Percentiles rank a stretch among this genome's conserved stretches.
Evolutionary conservation across 441 rosid genomes (phyloP).

Genomic region (Jatropha multifida): DNA sequence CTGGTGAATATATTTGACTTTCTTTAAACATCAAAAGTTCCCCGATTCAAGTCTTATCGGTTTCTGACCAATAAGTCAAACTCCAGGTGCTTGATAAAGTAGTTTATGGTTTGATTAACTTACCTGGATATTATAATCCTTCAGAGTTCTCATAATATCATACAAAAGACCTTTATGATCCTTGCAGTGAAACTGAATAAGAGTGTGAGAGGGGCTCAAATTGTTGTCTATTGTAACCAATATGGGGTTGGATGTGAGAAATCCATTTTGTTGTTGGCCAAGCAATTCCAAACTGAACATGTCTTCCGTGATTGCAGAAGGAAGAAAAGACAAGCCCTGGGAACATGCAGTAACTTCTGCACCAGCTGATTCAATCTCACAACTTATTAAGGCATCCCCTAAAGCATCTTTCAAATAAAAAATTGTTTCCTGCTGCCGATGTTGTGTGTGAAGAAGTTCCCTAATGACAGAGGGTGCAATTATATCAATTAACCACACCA

Average conservation of each 20-base stretch:
- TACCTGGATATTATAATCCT: slow-evolving; percentile 71
- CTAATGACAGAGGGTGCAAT: slow-evolving; percentile 23
- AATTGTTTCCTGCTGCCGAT: slow-evolving; percentile 48
- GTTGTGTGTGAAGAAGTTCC: slow-evolving; percentile 50
- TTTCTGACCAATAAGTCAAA: neutral
- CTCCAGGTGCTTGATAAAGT: neutral
- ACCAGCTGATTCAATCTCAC: slow-evolving; percentile 62
- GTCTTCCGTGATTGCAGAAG: slow-evolving; percentile 47
- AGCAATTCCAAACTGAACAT: slow-evolving; percentile 50
- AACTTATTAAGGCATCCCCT: slow-evolving; percentile 49
- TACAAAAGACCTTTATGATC: slow-evolving; percentile 76
- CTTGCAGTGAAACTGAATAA: slow-evolving; percentile 53
- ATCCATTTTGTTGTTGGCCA: slow-evolving; percentile 28
- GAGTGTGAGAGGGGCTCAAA: slow-evolving; percentile 59
- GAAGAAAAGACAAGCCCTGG: slow-evolving; percentile 55
- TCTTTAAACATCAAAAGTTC: slow-evolving; percentile 6
- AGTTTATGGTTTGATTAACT: neutral
- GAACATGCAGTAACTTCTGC: slow-evolving; percentile 57
- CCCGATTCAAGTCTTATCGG: neutral
- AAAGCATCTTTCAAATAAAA: slow-evolving; percentile 38
- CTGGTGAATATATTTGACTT: neutral
- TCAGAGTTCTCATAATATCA: slow-evolving; percentile 65
- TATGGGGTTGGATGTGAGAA: slow-evolving; percentile 34
- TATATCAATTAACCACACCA: neutral
- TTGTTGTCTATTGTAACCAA: slow-evolving; percentile 51